These are phyloP conservation scores for Crithidia acanthocephali DNA, from an alignment of 208 protist species.

Conservation along the genomic window DNA sequence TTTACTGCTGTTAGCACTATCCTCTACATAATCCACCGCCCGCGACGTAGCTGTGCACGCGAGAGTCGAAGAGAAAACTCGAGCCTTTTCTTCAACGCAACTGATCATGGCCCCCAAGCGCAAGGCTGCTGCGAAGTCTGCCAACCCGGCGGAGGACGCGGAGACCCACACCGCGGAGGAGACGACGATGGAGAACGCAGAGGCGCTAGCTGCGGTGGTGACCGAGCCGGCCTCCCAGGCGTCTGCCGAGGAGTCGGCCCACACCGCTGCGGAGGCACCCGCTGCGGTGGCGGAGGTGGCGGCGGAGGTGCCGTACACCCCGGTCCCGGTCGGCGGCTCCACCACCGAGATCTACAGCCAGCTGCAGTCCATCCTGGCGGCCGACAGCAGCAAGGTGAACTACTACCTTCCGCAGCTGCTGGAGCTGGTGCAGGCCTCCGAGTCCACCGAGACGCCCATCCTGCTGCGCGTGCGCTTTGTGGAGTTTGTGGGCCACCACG, in stretches of 20 bases:
- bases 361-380: constrained; percentile 58
- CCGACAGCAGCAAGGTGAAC: constrained; percentile 57
- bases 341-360: constrained; percentile 71
- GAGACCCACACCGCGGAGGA: neutral
- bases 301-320: constrained; percentile 17
- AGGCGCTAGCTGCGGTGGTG: neutral
- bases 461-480: constrained; percentile 77
- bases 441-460: constrained; percentile 65
- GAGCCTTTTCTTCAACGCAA: no score
- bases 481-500: constrained; percentile 70
- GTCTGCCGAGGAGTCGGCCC: neutral
- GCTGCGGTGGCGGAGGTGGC: constrained; percentile 19
- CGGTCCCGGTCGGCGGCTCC: constrained; percentile 36
- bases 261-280: neutral
- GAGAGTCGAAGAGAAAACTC: no score
- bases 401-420: constrained; percentile 57
- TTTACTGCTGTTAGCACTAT: no score
- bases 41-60: no score
- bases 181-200: neutral
- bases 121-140: constrained; percentile 37
- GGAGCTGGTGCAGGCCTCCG: constrained; percentile 61
- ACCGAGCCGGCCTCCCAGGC: neutral
- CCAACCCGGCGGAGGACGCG: constrained; percentile 3
- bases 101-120: constrained; percentile 85
- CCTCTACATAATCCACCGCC: no score